Base-by-base conservation (phyloP, 1,139 yeast species). In the Geotrichum europaeum region DNA sequence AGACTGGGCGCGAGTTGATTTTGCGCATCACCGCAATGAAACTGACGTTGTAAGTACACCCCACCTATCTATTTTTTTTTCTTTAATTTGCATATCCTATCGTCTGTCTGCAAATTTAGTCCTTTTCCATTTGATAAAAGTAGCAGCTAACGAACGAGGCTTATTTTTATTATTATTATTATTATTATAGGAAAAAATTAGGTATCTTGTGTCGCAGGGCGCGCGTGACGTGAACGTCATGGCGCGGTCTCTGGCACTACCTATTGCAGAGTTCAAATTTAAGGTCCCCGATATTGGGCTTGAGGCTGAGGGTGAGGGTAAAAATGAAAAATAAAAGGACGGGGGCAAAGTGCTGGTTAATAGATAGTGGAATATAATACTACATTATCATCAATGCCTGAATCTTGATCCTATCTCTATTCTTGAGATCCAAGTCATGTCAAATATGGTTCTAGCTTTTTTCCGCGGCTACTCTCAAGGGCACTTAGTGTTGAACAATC, bases 1-100 rank as follows among this genome's bases (percentile, higher is more conserved):
- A 5, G 56, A 60, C 5, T 75, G 75, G 75, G 78, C 78, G 12
- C 65, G 76, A 10, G 61, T 69, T 2, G 78, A 75, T 60, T 75
- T 74, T 60, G 69, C 68, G 4, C 63, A 66, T 13, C 69, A 73
- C 63, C 62, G 66, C 53, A 53, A 67, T 32, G 75, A 68, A 54
- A 66, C 70, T 0, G 76, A 74, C 58, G 65, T 66, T 7, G 67
- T 63, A 55, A 56, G 67, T 58, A 25, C 9, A n/a, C n/a, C 1
- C 47, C n/a, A 40, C 20, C 10, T 15, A 40, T 15, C 47, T n/a
- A 40, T 18, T 5, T 13, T 13, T 13, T 53, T 25, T 10, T 18
- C n/a, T 20, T 51, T 12, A n/a, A 28, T 15, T 22, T 28, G 3
- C 47, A 22, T 7, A 54, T 10, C 32, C 32, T 7, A 24, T 69